Evolutionary conservation across 2,329 filamentous ascomycete genomes (phyloP).

Genomic region (Apiospora saccharicola): DNA sequence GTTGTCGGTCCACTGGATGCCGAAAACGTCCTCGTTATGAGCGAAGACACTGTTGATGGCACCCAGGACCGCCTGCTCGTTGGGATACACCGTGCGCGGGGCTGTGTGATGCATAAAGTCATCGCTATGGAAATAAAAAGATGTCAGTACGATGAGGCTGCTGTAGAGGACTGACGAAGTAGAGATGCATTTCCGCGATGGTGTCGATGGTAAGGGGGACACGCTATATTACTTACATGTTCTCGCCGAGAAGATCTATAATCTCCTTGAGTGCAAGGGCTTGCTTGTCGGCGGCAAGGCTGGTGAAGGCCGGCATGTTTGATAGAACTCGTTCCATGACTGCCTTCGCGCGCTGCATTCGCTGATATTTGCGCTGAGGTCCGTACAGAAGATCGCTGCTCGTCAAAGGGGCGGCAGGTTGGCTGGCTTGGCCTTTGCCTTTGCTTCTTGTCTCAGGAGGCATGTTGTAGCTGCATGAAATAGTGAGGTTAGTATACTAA

Average conservation of each 20-base stretch:
- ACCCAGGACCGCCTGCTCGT: background rate
- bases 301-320: background rate
- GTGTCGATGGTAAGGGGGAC: background rate
- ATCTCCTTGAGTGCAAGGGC: background rate
- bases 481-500: no score
- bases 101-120: background rate
- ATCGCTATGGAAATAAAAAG: background rate
- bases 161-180: background rate
- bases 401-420: no score
- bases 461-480: no score
- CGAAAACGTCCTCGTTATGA: background rate
- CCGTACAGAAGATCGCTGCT: no score
- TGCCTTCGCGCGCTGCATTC: no score
- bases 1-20: background rate
- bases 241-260: background rate
- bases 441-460: no score
- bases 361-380: no score
- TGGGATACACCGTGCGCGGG: background rate
- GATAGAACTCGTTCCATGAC: no score
- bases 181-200: background rate
- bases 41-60: background rate
- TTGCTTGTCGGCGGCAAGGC: background rate
- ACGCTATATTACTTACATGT: background rate
- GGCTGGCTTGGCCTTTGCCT: no score
- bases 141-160: background rate